Conservation (phyloP, 1,284 basidiomycete species). For the Ustilago xerochloae region DNA sequence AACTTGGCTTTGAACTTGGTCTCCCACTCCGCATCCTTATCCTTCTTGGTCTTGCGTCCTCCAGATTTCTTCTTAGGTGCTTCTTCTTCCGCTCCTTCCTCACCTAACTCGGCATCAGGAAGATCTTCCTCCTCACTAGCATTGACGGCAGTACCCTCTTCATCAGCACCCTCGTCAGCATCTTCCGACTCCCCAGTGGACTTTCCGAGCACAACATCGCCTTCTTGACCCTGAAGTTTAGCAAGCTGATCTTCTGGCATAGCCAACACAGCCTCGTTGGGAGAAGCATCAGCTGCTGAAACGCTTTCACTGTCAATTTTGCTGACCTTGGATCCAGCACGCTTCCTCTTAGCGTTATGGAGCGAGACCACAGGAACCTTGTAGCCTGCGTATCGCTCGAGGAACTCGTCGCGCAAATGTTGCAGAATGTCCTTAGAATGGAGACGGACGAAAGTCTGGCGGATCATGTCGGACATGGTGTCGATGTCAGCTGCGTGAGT, state of each 20-base stretch:
- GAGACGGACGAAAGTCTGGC: slow-evolving; percentile 91
- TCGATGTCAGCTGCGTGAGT: slow-evolving; percentile 91
- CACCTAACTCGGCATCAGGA: slow-evolving; percentile 14
- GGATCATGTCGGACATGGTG: slow-evolving; percentile 87
- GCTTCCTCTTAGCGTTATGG: background rate
- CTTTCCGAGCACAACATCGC: slow-evolving; percentile 26
- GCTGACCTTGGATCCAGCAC: slow-evolving; percentile 9
- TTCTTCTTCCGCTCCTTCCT: slow-evolving; percentile 4
- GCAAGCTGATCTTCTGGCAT: slow-evolving; percentile 39
- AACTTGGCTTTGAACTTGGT: slow-evolving; percentile 71
- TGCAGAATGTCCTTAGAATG: slow-evolving; percentile 86
- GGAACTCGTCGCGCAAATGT: slow-evolving; percentile 70
- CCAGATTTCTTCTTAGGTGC: slow-evolving; percentile 12
- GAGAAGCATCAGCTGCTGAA: slow-evolving; percentile 9
- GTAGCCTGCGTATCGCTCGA: slow-evolving; percentile 59
- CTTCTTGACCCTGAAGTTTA: slow-evolving; percentile 28
- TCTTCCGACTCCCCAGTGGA: slow-evolving; percentile 17
- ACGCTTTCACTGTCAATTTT: slow-evolving; percentile 1
- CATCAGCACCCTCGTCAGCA: slow-evolving; percentile 16
- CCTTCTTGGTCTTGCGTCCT: slow-evolving; percentile 12
- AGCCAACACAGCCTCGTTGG: slow-evolving; percentile 23
- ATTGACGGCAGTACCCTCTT: background rate
- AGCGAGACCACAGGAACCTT: slow-evolving; percentile 55
- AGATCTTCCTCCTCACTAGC: slow-evolving; percentile 7
- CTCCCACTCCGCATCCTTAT: slow-evolving; percentile 35